These are phyloP conservation scores for Lolium perenne DNA, from an alignment of 176 grass and related monocot genomes.

Conservation along the genomic window DNA sequence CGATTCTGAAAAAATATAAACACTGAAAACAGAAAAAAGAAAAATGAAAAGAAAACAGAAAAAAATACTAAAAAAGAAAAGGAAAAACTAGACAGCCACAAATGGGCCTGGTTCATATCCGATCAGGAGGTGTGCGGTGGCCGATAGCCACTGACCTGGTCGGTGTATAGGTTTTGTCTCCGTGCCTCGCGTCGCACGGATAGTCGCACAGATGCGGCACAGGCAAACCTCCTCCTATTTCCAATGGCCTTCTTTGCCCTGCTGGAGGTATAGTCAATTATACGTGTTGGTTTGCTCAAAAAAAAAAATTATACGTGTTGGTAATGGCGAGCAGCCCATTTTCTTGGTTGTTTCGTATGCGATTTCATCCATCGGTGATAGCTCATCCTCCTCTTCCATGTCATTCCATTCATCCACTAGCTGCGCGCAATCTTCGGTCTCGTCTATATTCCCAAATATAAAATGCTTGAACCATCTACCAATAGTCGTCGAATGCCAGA, in stretches of 20 bases:
- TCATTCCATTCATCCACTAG: constrained; percentile 43
- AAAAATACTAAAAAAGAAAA: too few species aligned
- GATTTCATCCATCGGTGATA: constrained; percentile 31
- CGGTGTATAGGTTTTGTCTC: too few species aligned
- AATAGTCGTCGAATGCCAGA: constrained; percentile 27
- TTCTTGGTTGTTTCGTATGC: constrained; percentile 22
- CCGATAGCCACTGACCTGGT: too few species aligned
- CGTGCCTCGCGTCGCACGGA: too few species aligned
- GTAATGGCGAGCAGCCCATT: constrained; percentile 25
- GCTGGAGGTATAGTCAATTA: constrained; percentile 25
- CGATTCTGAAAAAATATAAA: too few species aligned
- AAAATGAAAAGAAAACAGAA: too few species aligned
- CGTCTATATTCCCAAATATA: constrained; percentile 12
- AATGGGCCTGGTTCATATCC: too few species aligned
- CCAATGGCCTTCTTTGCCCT: constrained; percentile 39
- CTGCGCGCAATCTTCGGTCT: constrained; percentile 33
- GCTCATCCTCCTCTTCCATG: neutral
- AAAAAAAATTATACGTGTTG: neutral
- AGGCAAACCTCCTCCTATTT: too few species aligned
- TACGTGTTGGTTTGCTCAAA: neutral
- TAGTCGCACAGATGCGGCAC: too few species aligned
- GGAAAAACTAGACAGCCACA: too few species aligned
- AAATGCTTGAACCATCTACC: constrained; percentile 52
- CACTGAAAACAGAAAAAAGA: too few species aligned
- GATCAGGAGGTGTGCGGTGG: too few species aligned